Evolutionary conservation across 2,329 filamentous ascomycete genomes (phyloP).

Genomic region (Raffaelea albimanens): DNA sequence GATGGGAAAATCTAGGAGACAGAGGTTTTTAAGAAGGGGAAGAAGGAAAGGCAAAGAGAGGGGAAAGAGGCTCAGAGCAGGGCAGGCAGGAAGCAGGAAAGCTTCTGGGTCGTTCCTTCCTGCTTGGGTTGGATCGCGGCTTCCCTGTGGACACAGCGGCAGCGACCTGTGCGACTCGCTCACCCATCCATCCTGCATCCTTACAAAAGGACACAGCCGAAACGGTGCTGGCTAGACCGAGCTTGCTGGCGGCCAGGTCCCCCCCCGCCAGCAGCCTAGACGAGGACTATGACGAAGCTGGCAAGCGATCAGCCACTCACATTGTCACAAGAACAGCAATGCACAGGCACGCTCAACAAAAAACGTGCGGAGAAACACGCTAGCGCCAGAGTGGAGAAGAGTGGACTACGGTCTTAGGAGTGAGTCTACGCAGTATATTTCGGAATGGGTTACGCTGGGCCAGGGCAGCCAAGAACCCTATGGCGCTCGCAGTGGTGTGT

Average conservation of each 20-base stretch:
- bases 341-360: constrained; percentile 1
- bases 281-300: not conserved
- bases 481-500: too few relatives aligned
- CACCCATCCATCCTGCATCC: too few relatives aligned
- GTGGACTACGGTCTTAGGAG: too few relatives aligned
- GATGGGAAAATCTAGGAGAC: constrained; percentile 3
- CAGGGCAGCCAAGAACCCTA: too few relatives aligned
- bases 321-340: not conserved
- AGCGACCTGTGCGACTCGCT: too few relatives aligned
- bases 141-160: too few relatives aligned
- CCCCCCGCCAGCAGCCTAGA: not conserved
- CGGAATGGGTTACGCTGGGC: too few relatives aligned
- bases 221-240: not conserved
- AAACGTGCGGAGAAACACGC: constrained; percentile 10
- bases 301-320: not conserved
- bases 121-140: too few relatives aligned
- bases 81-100: not conserved
- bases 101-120: too few relatives aligned
- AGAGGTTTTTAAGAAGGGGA: not conserved
- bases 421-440: too few relatives aligned
- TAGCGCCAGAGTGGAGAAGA: constrained; percentile 6
- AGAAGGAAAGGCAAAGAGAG: constrained; percentile 1
- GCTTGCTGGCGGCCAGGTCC: not conserved
- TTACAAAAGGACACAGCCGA: too few relatives aligned
- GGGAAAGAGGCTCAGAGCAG: not conserved